Base-by-base conservation (phyloP, 116 monocot genomes). In the Papilionanthe hybrid region DNA sequence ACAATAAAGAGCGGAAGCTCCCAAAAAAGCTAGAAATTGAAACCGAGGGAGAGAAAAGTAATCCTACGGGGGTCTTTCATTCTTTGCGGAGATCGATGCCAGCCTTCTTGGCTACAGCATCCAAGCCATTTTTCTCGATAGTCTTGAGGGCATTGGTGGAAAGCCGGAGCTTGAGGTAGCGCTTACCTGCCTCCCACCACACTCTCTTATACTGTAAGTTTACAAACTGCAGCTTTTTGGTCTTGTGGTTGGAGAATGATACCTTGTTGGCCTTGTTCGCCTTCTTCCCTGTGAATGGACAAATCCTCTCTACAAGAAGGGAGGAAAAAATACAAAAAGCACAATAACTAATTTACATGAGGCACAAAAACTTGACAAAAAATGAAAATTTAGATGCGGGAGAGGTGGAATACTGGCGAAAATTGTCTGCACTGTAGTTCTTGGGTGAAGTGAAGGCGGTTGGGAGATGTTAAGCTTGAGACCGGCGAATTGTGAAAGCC, bases 171-270 rank as follows among this genome's bases (percentile, higher is more conserved):
- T 98, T 98, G 65, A 98, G 77, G 86, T 27, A 94, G 10, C 91
- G 83, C 77, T 98, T 94, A 3, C 97, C 97, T 0, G 92, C 94
- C 80, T 94, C 94, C 97, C 94, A 98, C 97, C 97, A 98, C n/a
- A 98, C 79, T 82, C 86, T 88, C 88, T 98, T 98, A 92, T 93
- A 93, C 84, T 98, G 97, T 69, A 98, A 75, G 53, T 98, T 98
- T 55, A 94, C 97, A 80, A 92, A 91, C 74, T 98, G 97, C 57
- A 83, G 88, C 78, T 82, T 94, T 88, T 92, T 98, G 1, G 92
- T 92, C 84, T 94, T 94, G 84, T 94, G 92, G 55, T 98, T 98
- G n/a, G 97, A 98, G 82, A 90, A 90, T 1, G 97, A 94, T 10
- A 98, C 97, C 79, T 86, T 92, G 86, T 98, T 98, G 3, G 92